phyloP scores from a whole-genome alignment of 306 rosid species.

The Prunus mira region DNA sequence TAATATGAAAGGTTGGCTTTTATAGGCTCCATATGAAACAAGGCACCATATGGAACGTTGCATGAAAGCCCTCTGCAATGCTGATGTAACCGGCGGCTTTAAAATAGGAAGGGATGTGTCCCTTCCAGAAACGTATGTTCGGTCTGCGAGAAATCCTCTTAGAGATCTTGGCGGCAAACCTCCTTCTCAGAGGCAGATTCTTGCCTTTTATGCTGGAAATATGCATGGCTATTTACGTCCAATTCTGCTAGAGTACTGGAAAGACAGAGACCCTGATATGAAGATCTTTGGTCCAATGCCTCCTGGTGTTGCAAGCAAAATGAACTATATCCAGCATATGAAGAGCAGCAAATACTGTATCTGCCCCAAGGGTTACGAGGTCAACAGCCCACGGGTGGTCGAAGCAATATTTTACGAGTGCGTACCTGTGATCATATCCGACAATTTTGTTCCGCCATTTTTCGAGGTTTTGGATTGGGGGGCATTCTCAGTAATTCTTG shows the following conservation, averaged over 20 bases:
- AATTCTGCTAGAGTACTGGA: constrained; percentile 73
- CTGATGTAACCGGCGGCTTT: constrained; percentile 84
- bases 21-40: constrained; percentile 91
- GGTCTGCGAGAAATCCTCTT: constrained; percentile 68
- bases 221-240: constrained; percentile 82
- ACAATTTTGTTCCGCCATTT: constrained; percentile 92
- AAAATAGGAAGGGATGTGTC: constrained; percentile 88
- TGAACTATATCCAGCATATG: constrained; percentile 85
- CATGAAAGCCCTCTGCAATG: constrained; percentile 90
- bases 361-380: constrained; percentile 96
- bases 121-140: constrained; percentile 81
- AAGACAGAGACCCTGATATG: constrained; percentile 77
- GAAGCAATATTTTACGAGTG: constrained; percentile 92
- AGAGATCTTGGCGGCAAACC: constrained; percentile 81
- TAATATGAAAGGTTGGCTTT: constrained; percentile 14
- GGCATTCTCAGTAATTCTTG: constrained; percentile 74
- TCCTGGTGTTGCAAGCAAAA: constrained; percentile 72
- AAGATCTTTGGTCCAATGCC: constrained; percentile 85
- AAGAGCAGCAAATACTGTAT: constrained; percentile 88
- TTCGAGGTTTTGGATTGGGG: constrained; percentile 90
- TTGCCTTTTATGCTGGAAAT: constrained; percentile 87
- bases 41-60: constrained; percentile 98
- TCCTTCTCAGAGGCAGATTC: constrained; percentile 60
- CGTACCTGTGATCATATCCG: constrained; percentile 94
- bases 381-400: constrained; percentile 84